These are phyloP conservation scores for Bryoerythrophyllum caledonicum DNA, from an alignment of 225 moss, liverwort and hornwort species.

Conservation along the genomic window DNA sequence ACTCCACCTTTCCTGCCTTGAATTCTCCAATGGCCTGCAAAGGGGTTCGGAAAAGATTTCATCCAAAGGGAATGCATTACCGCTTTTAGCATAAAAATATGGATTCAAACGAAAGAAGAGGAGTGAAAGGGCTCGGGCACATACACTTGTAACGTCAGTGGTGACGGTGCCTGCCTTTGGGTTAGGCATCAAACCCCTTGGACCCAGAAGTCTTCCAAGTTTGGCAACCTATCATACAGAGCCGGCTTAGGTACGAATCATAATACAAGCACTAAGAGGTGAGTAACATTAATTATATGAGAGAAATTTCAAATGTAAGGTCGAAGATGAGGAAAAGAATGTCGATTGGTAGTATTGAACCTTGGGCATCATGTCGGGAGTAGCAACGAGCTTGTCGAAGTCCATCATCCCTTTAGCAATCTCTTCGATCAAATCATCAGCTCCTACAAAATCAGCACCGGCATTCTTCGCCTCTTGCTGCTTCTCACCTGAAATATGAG, in stretches of 20 bases:
- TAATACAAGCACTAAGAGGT: neutral
- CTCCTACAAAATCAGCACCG: constrained; percentile 83
- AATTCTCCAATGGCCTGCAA: constrained; percentile 75
- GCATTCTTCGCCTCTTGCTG: constrained; percentile 80
- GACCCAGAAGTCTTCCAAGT: constrained; percentile 85
- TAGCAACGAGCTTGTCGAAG: constrained; percentile 89
- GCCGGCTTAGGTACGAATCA: neutral
- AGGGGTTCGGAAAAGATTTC: neutral
- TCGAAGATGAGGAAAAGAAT: neutral
- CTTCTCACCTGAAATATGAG: constrained; percentile 65
- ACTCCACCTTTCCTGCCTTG: constrained; percentile 90
- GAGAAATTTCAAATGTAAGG: neutral
- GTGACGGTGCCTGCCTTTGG: constrained; percentile 93
- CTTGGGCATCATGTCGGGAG: constrained; percentile 98
- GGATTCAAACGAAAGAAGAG: neutral
- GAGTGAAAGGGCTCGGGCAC: constrained; percentile 1
- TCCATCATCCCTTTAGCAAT: constrained; percentile 76
- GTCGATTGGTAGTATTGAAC: constrained; percentile 21
- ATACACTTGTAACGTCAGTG: constrained; percentile 68
- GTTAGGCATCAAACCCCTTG: constrained; percentile 90
- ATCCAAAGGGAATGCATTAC: neutral
- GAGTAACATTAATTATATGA: neutral
- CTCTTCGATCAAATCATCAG: constrained; percentile 77
- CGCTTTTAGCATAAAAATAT: neutral
- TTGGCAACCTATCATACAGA: constrained; percentile 71